phyloP scores from a whole-genome alignment of 345 rosid species.

The Aquilaria yunnanensis region DNA sequence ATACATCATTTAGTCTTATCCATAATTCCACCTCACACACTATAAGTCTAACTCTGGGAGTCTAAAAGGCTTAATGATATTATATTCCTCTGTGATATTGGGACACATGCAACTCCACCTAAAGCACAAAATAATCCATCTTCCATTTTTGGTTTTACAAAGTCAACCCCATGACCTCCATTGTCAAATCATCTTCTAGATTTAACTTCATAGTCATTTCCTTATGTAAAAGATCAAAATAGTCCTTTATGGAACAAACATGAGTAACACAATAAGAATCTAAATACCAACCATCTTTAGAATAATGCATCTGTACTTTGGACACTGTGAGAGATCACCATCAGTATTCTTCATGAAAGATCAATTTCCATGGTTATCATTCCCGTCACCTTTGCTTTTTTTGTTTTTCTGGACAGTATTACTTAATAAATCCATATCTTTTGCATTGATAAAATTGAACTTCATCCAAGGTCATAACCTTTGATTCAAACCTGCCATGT shows the following conservation, averaged over 20 bases:
- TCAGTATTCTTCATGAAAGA: too few relatives aligned
- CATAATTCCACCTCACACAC: neutral
- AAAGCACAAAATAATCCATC: neutral
- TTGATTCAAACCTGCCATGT: too few relatives aligned
- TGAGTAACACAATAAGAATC: too few relatives aligned
- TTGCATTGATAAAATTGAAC: too few relatives aligned
- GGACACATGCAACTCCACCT: neutral
- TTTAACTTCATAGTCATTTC: neutral
- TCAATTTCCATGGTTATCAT: too few relatives aligned
- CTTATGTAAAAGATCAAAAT: neutral
- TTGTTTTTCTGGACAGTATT: too few relatives aligned
- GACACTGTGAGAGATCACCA: too few relatives aligned
- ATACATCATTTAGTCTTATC: neutral
- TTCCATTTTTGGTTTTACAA: neutral
- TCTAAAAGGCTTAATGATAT: neutral
- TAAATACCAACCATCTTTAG: too few relatives aligned
- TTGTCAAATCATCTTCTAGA: neutral
- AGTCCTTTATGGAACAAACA: neutral
- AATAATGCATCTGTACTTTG: too few relatives aligned
- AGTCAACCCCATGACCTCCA: neutral
- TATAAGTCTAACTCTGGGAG: neutral
- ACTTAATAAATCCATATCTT: too few relatives aligned
- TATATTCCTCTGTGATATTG: neutral
- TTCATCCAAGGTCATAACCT: too few relatives aligned
- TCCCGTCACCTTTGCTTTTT: too few relatives aligned